A percentile compares a stretch with the other conserved stretches of the same genome.
These are phyloP conservation scores for Crithidia thermophila DNA, from an alignment of 208 protist genomes.

Conservation along the genomic window DNA sequence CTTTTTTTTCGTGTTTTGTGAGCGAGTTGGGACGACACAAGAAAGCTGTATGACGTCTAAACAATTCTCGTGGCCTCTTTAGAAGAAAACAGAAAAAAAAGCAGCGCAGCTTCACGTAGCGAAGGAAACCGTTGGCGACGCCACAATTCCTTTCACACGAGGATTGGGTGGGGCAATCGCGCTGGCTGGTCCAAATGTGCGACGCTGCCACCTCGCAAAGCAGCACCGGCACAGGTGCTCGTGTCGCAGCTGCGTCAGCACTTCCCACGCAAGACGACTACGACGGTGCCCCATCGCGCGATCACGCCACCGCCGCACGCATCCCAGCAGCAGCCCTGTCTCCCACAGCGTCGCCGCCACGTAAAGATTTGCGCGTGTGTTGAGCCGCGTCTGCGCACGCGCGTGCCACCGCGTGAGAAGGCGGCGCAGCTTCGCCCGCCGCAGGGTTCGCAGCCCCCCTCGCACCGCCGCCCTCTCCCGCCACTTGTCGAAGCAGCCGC, in stretches of 20 bases:
- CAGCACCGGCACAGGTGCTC: conserved; percentile 45
- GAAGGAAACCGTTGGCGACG: too few species aligned
- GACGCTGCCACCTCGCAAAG: conserved; percentile 48
- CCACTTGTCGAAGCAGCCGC: conserved; percentile 37
- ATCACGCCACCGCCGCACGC: conserved; percentile 61
- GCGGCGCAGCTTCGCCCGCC: not conserved
- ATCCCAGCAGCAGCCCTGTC: conserved; percentile 59
- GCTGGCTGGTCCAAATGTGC: conserved; percentile 29
- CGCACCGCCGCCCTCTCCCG: conserved; percentile 16
- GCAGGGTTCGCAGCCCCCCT: not conserved
- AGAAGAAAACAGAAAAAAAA: conserved; percentile 5
- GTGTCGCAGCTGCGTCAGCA: conserved; percentile 54
- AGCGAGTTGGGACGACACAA: not conserved
- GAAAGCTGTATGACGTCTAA: too few species aligned
- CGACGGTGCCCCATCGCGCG: conserved; percentile 36
- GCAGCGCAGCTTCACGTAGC: not conserved
- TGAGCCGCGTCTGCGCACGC: conserved; percentile 7
- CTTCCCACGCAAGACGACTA: conserved; percentile 34
- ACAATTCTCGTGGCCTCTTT: too few species aligned
- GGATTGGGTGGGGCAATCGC: not conserved
- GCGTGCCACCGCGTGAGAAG: conserved; percentile 27
- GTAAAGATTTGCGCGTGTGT: conserved; percentile 28
- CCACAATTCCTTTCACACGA: too few species aligned
- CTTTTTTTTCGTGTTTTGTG: conserved; percentile 3
- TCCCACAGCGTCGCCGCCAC: conserved; percentile 77